Evolutionary conservation across 208 protist species (phyloP).

Genomic region (Wallacemonas sp.): DNA sequence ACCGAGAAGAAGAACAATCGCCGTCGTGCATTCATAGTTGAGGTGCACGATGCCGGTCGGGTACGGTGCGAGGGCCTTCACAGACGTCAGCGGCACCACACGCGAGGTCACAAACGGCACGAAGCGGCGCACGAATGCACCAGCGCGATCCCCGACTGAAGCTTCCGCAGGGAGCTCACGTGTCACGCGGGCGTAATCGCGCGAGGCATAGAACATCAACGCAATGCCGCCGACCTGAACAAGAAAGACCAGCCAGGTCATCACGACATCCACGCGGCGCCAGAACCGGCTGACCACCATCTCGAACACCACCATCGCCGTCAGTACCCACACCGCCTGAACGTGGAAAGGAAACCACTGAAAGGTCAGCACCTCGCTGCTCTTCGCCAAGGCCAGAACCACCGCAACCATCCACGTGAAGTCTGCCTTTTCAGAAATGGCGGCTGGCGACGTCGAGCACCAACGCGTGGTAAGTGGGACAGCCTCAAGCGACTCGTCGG

Average conservation of each 20-base stretch:
- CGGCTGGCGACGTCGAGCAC: conserved; percentile 20
- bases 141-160: background rate
- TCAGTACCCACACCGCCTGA: conserved; percentile 1
- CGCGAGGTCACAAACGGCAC: background rate
- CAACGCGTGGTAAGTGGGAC: conserved; percentile 21
- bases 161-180: background rate
- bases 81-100: background rate
- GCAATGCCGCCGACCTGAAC: background rate
- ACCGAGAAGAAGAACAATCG: conserved; percentile 11
- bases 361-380: conserved; percentile 19
- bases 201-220: conserved; percentile 6
- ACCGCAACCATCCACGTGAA: conserved; percentile 16
- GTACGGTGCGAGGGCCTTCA: background rate
- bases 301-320: background rate
- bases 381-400: conserved; percentile 4
- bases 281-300: conserved; percentile 5
- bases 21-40: conserved; percentile 17
- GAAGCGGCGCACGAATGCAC: background rate
- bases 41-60: background rate
- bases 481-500: conserved; percentile 9
- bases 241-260: background rate
- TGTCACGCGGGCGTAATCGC: background rate
- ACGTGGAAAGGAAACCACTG: conserved; percentile 5
- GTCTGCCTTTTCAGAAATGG: conserved; percentile 25
- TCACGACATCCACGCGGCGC: conserved; percentile 6